Conservation (phyloP, 2,329 filamentous ascomycete species). For the Tolypocladium endophyticum region DNA sequence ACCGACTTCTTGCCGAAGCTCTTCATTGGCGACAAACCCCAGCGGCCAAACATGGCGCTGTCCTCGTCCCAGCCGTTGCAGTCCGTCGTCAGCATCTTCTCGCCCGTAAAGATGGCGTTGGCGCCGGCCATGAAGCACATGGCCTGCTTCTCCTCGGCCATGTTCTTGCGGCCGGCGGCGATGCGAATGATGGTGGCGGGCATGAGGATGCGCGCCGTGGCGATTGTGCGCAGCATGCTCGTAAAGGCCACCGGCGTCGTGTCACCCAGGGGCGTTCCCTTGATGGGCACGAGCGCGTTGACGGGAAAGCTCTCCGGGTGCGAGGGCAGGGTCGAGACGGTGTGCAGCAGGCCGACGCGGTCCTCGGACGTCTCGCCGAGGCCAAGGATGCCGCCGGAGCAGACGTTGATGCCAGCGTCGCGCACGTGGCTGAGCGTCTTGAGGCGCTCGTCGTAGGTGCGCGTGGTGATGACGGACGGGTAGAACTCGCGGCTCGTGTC, state of each 20-base stretch:
- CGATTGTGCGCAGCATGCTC: slow-evolving; percentile 70
- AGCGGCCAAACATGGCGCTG: slow-evolving; percentile 68
- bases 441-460: slow-evolving; percentile 78
- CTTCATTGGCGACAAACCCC: slow-evolving; percentile 73
- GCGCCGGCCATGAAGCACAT: slow-evolving; percentile 84
- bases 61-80: slow-evolving; percentile 90
- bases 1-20: slow-evolving; percentile 28
- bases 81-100: slow-evolving; percentile 91
- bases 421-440: slow-evolving; percentile 70
- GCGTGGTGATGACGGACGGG: slow-evolving; percentile 73
- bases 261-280: slow-evolving; percentile 76
- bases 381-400: slow-evolving; percentile 80
- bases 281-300: slow-evolving; percentile 83
- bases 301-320: slow-evolving; percentile 90
- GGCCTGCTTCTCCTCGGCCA: slow-evolving; percentile 82
- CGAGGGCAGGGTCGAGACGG: slow-evolving; percentile 65
- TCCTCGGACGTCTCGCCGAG: slow-evolving; percentile 71
- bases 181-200: slow-evolving; percentile 78
- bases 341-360: slow-evolving; percentile 74
- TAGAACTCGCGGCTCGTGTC: slow-evolving; percentile 88
- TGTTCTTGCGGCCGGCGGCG: slow-evolving; percentile 72
- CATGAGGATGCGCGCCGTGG: slow-evolving; percentile 74
- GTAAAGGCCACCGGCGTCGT: slow-evolving; percentile 64
- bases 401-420: slow-evolving; percentile 81
- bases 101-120: slow-evolving; percentile 90